Evolutionary conservation across 495 filamentous ascomycete species (phyloP).

Genomic region (Penicillium pancosmium): DNA sequence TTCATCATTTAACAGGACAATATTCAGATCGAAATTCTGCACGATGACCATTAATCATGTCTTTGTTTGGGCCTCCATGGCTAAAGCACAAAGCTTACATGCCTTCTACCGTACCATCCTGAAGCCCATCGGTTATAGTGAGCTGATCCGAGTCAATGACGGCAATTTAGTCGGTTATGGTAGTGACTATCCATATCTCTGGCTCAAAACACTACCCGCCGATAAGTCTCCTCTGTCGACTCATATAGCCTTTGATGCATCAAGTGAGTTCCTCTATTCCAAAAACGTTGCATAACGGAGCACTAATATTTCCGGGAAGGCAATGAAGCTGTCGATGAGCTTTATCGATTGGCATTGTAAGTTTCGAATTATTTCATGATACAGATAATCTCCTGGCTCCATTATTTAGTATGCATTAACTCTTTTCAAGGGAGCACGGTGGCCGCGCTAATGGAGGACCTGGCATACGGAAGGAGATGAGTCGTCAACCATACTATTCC

Average conservation of each 20-base stretch:
- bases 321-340: slow-evolving; percentile 15
- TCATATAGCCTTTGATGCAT: neutral
- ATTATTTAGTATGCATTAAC: too few species aligned
- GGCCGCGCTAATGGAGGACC: slow-evolving; percentile 15
- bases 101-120: slow-evolving; percentile 1
- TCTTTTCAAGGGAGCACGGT: neutral
- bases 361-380: neutral
- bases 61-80: neutral
- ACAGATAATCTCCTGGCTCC: neutral
- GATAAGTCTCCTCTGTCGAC: neutral
- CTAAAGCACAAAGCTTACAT: neutral
- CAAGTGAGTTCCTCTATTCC: neutral
- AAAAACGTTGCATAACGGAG: neutral
- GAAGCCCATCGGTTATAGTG: slow-evolving; percentile 13
- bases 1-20: too few species aligned
- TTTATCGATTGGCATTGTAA: slow-evolving; percentile 17
- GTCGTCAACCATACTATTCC: slow-evolving; percentile 18
- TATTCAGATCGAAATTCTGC: neutral
- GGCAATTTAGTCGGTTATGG: slow-evolving; percentile 14
- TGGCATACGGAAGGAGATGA: slow-evolving; percentile 19
- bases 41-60: neutral
- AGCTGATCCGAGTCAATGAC: slow-evolving; percentile 12
- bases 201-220: slow-evolving; percentile 8
- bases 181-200: slow-evolving; percentile 21
- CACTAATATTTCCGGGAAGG: slow-evolving; percentile 4